Base-by-base conservation (phyloP, 371 early-diverging fungal genomes). In the Apophysomyces trapeziformis region DNA sequence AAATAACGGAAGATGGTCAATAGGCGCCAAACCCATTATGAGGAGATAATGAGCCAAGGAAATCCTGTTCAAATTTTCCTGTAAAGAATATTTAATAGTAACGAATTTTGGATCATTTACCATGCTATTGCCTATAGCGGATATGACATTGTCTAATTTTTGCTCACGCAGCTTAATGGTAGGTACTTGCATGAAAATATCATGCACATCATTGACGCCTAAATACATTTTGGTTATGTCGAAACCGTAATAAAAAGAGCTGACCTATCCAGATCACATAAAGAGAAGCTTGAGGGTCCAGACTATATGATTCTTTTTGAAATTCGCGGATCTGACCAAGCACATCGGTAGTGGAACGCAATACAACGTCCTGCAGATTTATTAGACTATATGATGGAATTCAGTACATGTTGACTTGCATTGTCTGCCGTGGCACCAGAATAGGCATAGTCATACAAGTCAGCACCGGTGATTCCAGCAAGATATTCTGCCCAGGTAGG, bases 361-460 rank as follows among this genome's bases (percentile, higher is more conserved):
- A 26, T 14, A 35, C 50, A 14, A 50, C 35, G 5, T 47, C 9
- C 50, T 36, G 32, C 32, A 26, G 32, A 3, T 26, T 26, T 1
- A 59, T 59, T 41, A 14, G 14, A 59, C 14, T 39, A 1, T 18
- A 26, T 7, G 43, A 13, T 32, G 18, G 1, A 13, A 18, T 18
- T 60, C 4, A 45, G 7, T 13, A 5, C 4, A 12, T 16, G n/a
- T 18, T 12, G 16, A 39, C 64, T 57, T 60, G 66, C 72, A 45
- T 74, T 74, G 38, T 74, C 64, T 6, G 61, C 70, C 12, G 74
- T 70, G 12, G 74, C 74, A 5, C 74, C 74, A 18, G 74, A 68
- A 32, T 57, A 61, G 3, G 74, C 70, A 58, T 66, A 68, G 43
- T 70, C 61, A 26, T 66, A 70, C 26, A 68, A 32, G 44, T 74